Conservation (phyloP, 805 yeast species). For the Wickerhamiella slavikovae region DNA sequence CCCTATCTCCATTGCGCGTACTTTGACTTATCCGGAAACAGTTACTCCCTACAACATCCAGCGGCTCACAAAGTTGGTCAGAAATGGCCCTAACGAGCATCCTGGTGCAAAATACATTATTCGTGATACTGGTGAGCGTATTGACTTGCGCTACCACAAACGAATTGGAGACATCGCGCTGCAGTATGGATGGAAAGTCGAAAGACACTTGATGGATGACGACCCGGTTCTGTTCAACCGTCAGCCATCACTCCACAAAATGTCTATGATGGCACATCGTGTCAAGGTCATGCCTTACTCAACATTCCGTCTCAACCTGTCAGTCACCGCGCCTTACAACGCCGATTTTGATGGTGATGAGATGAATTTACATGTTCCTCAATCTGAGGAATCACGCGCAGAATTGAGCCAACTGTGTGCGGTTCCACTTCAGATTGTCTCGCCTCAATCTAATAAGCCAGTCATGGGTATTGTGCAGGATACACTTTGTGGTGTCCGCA, state of each 20-base stretch:
- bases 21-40: constrained; percentile 88
- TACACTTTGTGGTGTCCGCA: constrained; percentile 91
- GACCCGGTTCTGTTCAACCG: constrained; percentile 97
- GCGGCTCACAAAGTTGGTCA: constrained; percentile 73
- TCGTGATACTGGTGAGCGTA: constrained; percentile 97
- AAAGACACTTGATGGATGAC: constrained; percentile 91
- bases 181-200: constrained; percentile 98
- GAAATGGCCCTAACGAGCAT: constrained; percentile 97
- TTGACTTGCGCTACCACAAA: constrained; percentile 88
- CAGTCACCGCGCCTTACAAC: constrained; percentile 97
- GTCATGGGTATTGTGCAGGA: constrained; percentile 99
- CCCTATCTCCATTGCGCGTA: constrained; percentile 88
- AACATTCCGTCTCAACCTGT: constrained; percentile 85
- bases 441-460: constrained; percentile 96
- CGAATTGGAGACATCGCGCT: constrained; percentile 96
- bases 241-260: constrained; percentile 96
- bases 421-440: constrained; percentile 91
- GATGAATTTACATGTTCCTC: constrained; percentile 98
- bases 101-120: constrained; percentile 99
- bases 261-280: constrained; percentile 99
- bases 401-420: constrained; percentile 90
- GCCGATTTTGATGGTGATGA: constrained; percentile 99
- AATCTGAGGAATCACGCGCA: constrained; percentile 93
- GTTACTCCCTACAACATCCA: constrained; percentile 97
- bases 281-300: constrained; percentile 98